These are phyloP conservation scores for Sporothrix brunneoviolacea DNA, from an alignment of 2,329 filamentous ascomycete genomes.

Conservation along the genomic window DNA sequence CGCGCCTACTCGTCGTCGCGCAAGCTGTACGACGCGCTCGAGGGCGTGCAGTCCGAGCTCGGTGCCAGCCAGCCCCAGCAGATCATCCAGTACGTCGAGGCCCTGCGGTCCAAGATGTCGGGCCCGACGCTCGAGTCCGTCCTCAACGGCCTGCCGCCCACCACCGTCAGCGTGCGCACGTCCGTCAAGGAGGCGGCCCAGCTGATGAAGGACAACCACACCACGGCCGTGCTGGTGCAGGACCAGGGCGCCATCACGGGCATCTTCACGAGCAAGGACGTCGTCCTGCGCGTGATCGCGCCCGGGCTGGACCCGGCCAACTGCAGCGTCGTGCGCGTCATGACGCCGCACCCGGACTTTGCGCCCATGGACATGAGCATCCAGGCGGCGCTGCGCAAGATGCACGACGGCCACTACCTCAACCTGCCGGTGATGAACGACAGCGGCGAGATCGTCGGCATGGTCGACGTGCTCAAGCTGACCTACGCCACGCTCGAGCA, in stretches of 20 bases:
- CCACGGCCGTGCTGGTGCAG: constrained; percentile 90
- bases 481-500: constrained; percentile 97
- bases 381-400: constrained; percentile 94
- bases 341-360: constrained; percentile 99
- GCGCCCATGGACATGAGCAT: constrained; percentile 99
- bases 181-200: constrained; percentile 93
- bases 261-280: constrained; percentile 99
- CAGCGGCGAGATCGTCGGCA: constrained; percentile 92
- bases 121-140: constrained; percentile 94
- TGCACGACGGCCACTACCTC: constrained; percentile 98
- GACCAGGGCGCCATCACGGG: constrained; percentile 96
- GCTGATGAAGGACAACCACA: constrained; percentile 98
- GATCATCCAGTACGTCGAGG: constrained; percentile 98
- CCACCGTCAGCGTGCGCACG: constrained; percentile 90
- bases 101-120: constrained; percentile 92
- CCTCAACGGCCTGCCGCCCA: constrained; percentile 82
- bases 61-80: constrained; percentile 95
- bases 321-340: constrained; percentile 96
- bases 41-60: constrained; percentile 95
- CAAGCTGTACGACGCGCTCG: constrained; percentile 93
- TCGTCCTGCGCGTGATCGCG: constrained; percentile 94
- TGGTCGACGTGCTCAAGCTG: constrained; percentile 97
- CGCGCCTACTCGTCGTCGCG: constrained; percentile 96
- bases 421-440: constrained; percentile 99
- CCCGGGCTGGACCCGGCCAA: constrained; percentile 88